Percentiles rank a stretch among this genome's conserved stretches.
These are phyloP conservation scores for Chaetomium strumarium DNA, from an alignment of 2,329 filamentous ascomycete genomes.

Conservation along the genomic window DNA sequence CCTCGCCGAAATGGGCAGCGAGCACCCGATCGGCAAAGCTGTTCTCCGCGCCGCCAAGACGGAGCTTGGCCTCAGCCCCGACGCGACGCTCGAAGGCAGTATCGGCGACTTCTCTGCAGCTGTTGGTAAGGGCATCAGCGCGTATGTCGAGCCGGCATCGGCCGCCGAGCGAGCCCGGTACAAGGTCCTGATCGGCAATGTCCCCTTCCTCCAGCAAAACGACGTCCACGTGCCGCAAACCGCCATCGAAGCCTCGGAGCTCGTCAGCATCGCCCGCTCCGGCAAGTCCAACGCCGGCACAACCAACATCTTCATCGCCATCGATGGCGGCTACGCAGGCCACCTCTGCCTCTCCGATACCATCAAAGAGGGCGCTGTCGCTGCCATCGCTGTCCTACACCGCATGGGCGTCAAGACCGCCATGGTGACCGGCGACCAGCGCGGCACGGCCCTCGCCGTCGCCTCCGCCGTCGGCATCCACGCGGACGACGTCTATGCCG, in stretches of 20 bases:
- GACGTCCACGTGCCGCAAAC: slow-evolving; percentile 59
- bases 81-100: slow-evolving; percentile 73
- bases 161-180: slow-evolving; percentile 65
- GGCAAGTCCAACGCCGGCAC: slow-evolving; percentile 55
- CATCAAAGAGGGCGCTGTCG: slow-evolving; percentile 80
- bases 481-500: slow-evolving; percentile 68
- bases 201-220: slow-evolving; percentile 66
- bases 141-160: slow-evolving; percentile 70
- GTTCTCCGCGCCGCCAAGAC: slow-evolving; percentile 70
- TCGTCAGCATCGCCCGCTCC: slow-evolving; percentile 42
- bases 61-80: slow-evolving; percentile 65
- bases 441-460: slow-evolving; percentile 75
- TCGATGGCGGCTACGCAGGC: slow-evolving; percentile 75
- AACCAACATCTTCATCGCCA: slow-evolving; percentile 86
- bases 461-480: slow-evolving; percentile 78
- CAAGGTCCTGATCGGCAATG: slow-evolving; percentile 77
- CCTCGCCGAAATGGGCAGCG: slow-evolving; percentile 90
- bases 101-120: slow-evolving; percentile 77
- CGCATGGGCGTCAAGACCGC: slow-evolving; percentile 81
- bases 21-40: slow-evolving; percentile 92
- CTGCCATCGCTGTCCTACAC: slow-evolving; percentile 73
- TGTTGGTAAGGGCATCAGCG: slow-evolving; percentile 80
- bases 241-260: slow-evolving; percentile 58
- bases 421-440: slow-evolving; percentile 91
- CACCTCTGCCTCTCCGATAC: slow-evolving; percentile 81